A percentile compares a stretch with the other conserved stretches of the same genome.
These are phyloP conservation scores for Mortierella sp. DNA, from an alignment of 371 early-diverging fungal genomes.

Conservation along the genomic window DNA sequence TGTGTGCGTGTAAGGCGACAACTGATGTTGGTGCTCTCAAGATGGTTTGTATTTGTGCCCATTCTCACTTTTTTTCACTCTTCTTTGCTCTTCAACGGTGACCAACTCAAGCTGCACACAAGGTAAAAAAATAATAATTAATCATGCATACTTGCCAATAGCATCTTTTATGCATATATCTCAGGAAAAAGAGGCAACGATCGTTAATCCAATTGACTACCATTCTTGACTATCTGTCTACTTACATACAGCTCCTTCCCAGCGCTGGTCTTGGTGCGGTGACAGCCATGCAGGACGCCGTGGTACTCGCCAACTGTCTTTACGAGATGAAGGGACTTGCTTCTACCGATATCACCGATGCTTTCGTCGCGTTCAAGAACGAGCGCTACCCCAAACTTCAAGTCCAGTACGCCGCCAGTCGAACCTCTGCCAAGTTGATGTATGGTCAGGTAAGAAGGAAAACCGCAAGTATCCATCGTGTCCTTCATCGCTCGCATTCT, in stretches of 20 bases:
- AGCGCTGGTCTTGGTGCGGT: slow-evolving; percentile 8
- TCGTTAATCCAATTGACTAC: not conserved
- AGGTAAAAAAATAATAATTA: too few relatives aligned
- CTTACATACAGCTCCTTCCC: not conserved
- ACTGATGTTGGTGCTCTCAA: too few relatives aligned
- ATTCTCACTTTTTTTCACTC: not conserved
- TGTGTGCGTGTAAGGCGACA: too few relatives aligned
- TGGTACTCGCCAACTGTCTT: not conserved
- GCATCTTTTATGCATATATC: too few relatives aligned
- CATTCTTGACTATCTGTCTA: not conserved
- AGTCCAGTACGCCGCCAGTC: not conserved
- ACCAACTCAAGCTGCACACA: not conserved
- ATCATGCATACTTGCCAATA: too few relatives aligned
- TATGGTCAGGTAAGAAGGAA: not conserved
- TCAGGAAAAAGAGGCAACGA: too few relatives aligned
- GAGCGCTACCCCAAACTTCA: not conserved
- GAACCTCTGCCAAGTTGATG: not conserved
- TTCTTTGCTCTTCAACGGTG: not conserved
- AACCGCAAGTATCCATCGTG: too few relatives aligned
- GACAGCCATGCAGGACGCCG: slow-evolving; percentile 9
- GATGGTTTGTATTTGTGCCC: not conserved
- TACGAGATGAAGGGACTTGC: not conserved
- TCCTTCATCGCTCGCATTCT: too few relatives aligned
- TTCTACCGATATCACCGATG: not conserved
- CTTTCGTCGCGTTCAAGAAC: not conserved